Evolutionary conservation across 495 filamentous ascomycete species (phyloP).

Genomic region (Aspergillus olivimuriae): DNA sequence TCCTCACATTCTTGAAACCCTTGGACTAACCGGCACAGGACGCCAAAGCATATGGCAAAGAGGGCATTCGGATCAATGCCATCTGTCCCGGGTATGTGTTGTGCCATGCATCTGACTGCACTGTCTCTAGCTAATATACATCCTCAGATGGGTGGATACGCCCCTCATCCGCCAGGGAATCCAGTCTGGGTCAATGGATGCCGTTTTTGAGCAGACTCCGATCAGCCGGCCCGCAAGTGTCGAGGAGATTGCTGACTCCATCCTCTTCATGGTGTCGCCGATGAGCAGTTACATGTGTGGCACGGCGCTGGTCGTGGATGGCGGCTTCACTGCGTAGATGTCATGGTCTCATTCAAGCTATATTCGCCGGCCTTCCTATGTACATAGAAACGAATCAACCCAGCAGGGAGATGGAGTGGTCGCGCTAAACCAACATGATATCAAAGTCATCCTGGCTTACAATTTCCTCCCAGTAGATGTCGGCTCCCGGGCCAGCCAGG

Average conservation of each 20-base stretch:
- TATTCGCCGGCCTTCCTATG: too few species aligned
- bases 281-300: neutral
- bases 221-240: neutral
- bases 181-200: neutral
- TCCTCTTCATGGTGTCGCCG: neutral
- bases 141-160: neutral
- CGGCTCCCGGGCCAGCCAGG: slow-evolving; percentile 4
- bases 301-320: slow-evolving; percentile 1
- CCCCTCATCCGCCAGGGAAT: neutral
- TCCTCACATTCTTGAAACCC: neutral
- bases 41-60: slow-evolving; percentile 33
- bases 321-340: slow-evolving; percentile 17
- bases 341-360: neutral
- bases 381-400: too few species aligned
- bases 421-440: slow-evolving; percentile 23
- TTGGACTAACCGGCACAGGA: slow-evolving; percentile 24
- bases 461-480: slow-evolving; percentile 24
- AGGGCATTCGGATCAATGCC: slow-evolving; percentile 45
- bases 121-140: neutral
- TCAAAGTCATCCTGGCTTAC: slow-evolving; percentile 21
- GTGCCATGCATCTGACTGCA: too few species aligned
- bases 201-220: neutral
- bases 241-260: neutral
- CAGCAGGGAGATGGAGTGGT: too few species aligned
- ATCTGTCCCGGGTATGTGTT: slow-evolving; percentile 36